Percentiles rank a stretch among this genome's conserved stretches.
These are phyloP conservation scores for Capronia americana DNA, from an alignment of 2,329 filamentous ascomycete genomes.

Conservation along the genomic window DNA sequence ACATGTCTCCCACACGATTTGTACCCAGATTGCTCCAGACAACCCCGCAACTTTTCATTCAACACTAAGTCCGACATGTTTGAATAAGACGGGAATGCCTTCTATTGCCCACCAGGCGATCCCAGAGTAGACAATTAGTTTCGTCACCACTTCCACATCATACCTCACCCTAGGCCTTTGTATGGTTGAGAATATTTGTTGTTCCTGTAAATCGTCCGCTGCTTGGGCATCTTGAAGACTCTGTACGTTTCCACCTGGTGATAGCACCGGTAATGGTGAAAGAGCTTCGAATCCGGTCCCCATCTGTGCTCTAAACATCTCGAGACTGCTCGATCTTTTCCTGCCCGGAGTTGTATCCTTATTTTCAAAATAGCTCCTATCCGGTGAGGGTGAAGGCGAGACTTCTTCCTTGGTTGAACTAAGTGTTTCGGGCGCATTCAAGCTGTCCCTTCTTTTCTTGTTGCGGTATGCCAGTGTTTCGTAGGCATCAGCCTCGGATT, in stretches of 20 bases:
- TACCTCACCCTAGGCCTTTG: conserved; percentile 89
- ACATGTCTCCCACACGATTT: not conserved
- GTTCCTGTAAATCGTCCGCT: conserved; percentile 59
- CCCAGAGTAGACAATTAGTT: conserved; percentile 93
- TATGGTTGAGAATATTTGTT: conserved; percentile 82
- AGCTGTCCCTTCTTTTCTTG: conserved; percentile 67
- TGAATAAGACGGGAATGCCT: conserved; percentile 74
- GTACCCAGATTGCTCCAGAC: not conserved
- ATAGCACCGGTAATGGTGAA: conserved; percentile 17
- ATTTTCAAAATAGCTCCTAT: conserved; percentile 21
- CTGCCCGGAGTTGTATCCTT: conserved; percentile 14
- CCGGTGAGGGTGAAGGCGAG: conserved; percentile 18
- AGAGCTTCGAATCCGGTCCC: conserved; percentile 60
- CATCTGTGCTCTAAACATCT: conserved; percentile 76
- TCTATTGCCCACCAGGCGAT: conserved; percentile 84
- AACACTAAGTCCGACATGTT: conserved; percentile 47
- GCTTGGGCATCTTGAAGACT: conserved; percentile 42
- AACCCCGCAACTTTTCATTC: conserved; percentile 9
- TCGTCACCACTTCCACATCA: conserved; percentile 98
- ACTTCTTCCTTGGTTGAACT: conserved; percentile 20
- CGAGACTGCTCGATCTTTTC: conserved; percentile 50
- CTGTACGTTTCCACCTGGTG: conserved; percentile 11
- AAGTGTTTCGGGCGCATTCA: conserved; percentile 42
- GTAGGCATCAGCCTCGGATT: conserved; percentile 95
- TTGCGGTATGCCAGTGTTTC: conserved; percentile 93